Base-by-base conservation (phyloP, 495 filamentous ascomycete species). In the Oidiodendron maius region DNA sequence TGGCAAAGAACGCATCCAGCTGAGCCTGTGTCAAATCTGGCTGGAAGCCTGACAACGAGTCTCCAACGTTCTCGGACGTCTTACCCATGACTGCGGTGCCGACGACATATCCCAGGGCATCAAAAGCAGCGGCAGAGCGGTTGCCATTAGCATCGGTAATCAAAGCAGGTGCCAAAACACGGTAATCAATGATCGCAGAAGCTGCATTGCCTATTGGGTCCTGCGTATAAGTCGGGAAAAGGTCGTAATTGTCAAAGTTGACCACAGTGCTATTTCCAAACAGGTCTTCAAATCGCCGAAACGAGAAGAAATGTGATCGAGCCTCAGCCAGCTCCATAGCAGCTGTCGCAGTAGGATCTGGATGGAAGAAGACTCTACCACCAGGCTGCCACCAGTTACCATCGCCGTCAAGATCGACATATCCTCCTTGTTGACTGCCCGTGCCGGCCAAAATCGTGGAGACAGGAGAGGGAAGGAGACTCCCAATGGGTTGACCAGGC, bases 31-130 rank as follows among this genome's bases (percentile, higher is more conserved):
- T n/a, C 8, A 32, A n/a, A n/a, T 32, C n/a, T 8, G 28, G 8
- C n/a, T n/a, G 8, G 28, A 32, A 32, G 28, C 28, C 28, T 32
- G 8, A 8, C 8, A 32, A 46, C 6, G 22, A 26, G 46, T 66
- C 62, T 5, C 62, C 64, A 0, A 58, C 0, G 3, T 0, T 22
- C 23, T 60, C 50, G 0, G 30, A 37, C 2, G 13, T 16, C 32
- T 64, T 63, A 0, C 64, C 64, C 54, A 55, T 59, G 4, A 51
- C 22, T 0, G 64, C 62, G 1, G 35, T 38, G 17, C 48, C 64
- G 11, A 60, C 37, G 5, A 54, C 39, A 11, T 20, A 3, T 0
- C 65, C 65, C 0, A 66, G 28, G 2, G 26, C 25, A 39, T 66
- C 59, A 12, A 28, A 56, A 4, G 17, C 35, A 1, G 37, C 22